A percentile compares a stretch with the other conserved stretches of the same genome.
These are phyloP conservation scores for Durusdinium trenchii DNA, from an alignment of 73 alveolate genomes.

Conservation along the genomic window DNA sequence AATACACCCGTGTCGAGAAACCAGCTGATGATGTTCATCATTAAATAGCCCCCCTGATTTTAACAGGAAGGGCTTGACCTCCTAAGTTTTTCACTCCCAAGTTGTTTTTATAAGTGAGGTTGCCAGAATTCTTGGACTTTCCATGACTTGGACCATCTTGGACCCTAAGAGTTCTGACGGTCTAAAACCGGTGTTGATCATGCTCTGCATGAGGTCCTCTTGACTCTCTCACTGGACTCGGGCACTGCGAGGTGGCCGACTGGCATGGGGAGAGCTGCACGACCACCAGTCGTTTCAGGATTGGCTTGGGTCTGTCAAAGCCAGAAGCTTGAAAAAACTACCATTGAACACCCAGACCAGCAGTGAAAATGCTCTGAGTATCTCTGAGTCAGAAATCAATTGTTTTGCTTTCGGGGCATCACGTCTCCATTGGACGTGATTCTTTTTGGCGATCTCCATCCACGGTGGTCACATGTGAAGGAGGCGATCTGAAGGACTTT, in stretches of 20 bases:
- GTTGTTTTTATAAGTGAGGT: no score
- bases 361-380: neutral
- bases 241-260: slow-evolving; percentile 61
- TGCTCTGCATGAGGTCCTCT: neutral
- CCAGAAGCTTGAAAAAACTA: neutral
- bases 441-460: no score
- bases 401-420: neutral
- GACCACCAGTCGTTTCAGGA: neutral
- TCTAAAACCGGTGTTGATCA: neutral
- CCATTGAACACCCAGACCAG: neutral
- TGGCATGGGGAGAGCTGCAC: neutral
- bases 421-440: no score
- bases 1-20: no score
- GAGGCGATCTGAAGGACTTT: no score
- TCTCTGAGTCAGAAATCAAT: neutral
- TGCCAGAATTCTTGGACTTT: neutral
- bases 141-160: neutral
- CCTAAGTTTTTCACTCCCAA: no score
- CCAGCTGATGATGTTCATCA: no score
- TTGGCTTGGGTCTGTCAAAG: neutral
- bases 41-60: no score
- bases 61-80: no score
- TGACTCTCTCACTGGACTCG: neutral
- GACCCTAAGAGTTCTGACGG: no score
- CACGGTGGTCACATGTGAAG: no score